A percentile compares a stretch with the other conserved stretches of the same genome.
These are phyloP conservation scores for Orbilia quercus DNA, from an alignment of 2,329 filamentous ascomycete genomes.

Conservation along the genomic window DNA sequence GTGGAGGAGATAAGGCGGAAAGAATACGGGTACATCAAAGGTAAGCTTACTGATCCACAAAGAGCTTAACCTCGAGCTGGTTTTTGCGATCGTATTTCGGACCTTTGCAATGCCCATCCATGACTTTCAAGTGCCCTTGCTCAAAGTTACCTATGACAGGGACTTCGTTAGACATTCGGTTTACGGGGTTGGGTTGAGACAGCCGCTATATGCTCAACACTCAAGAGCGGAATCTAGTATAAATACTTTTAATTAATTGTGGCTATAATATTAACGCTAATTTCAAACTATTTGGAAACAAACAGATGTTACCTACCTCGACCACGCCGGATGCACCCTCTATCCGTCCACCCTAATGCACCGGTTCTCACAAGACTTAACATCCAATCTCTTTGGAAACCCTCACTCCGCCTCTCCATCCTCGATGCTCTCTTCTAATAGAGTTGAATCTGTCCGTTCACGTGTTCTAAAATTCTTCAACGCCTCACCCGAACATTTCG, in stretches of 20 bases:
- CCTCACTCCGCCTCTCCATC: conserved; percentile 87
- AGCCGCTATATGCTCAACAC: no score
- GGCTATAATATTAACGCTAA: no score
- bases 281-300: neutral
- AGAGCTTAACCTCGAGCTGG: neutral
- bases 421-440: conserved; percentile 78
- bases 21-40: conserved; percentile 43
- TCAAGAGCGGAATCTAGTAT: no score
- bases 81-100: conserved; percentile 20
- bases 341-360: conserved; percentile 84
- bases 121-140: no score
- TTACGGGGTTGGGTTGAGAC: no score
- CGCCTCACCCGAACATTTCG: conserved; percentile 82
- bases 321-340: conserved; percentile 93
- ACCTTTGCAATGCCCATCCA: neutral
- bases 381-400: conserved; percentile 83
- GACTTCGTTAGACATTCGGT: no score
- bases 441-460: conserved; percentile 80
- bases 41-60: conserved; percentile 26
- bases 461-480: conserved; percentile 80
- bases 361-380: conserved; percentile 81
- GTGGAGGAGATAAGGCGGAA: conserved; percentile 46
- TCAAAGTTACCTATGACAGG: neutral
- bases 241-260: no score
- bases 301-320: conserved; percentile 80